Evolutionary conservation across 2,329 filamentous ascomycete genomes (phyloP).

Genomic region (Botrytis fragariae): DNA sequence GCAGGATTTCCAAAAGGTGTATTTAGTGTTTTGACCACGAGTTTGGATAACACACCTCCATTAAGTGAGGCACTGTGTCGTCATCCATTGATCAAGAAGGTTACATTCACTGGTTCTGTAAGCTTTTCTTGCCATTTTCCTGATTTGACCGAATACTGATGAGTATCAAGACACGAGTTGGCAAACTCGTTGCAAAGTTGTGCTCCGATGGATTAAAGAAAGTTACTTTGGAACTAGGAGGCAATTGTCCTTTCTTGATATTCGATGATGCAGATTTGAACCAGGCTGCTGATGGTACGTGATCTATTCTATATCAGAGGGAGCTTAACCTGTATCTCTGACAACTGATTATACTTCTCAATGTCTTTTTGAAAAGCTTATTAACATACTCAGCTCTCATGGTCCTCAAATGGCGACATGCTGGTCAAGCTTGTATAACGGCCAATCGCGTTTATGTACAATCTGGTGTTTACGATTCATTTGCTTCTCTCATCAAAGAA

Average conservation of each 20-base stretch:
- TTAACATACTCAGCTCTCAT: constrained; percentile 39
- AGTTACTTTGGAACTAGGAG: constrained; percentile 61
- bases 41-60: constrained; percentile 52
- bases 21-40: constrained; percentile 60
- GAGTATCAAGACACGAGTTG: constrained; percentile 49
- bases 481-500: constrained; percentile 54
- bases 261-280: constrained; percentile 64
- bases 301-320: too few species aligned
- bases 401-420: constrained; percentile 55
- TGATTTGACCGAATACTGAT: constrained; percentile 4
- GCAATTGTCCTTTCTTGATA: constrained; percentile 63
- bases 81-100: constrained; percentile 60
- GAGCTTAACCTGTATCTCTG: background rate
- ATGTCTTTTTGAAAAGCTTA: fast-evolving
- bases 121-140: constrained; percentile 15
- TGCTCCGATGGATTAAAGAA: constrained; percentile 62
- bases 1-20: constrained; percentile 59
- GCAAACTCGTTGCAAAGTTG: constrained; percentile 59
- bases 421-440: constrained; percentile 63
- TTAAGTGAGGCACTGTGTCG: constrained; percentile 54
- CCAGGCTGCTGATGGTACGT: constrained; percentile 49
- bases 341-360: background rate
- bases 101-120: constrained; percentile 56
- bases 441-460: constrained; percentile 66
- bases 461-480: constrained; percentile 58